Conservation (phyloP, 2,329 filamentous ascomycete genomes). For the Fusarium irregulare region DNA sequence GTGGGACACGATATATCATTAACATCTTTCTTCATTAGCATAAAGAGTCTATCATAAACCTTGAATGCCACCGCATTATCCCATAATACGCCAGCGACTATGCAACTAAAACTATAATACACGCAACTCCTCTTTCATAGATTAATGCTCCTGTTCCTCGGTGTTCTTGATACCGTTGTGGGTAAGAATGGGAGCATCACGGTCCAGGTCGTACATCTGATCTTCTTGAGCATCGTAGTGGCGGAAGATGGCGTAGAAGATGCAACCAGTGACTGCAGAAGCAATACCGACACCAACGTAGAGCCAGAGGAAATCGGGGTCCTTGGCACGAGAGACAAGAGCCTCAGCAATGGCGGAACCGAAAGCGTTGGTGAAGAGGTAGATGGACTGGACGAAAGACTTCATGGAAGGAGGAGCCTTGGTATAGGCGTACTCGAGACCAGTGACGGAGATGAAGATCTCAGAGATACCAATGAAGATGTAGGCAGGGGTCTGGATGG, state of each 20-base stretch:
- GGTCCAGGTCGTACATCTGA: slow-evolving; percentile 54
- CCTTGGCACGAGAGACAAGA: slow-evolving; percentile 67
- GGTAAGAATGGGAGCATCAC: slow-evolving; percentile 47
- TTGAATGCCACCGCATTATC: neutral
- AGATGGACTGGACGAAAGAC: slow-evolving; percentile 69
- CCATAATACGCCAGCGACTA: neutral
- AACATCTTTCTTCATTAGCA: neutral
- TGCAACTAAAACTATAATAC: slow-evolving; percentile 9
- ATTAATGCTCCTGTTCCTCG: neutral
- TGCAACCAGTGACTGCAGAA: slow-evolving; percentile 59
- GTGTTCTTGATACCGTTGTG: slow-evolving; percentile 9
- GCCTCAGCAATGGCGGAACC: slow-evolving; percentile 71
- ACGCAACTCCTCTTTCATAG: too few species aligned
- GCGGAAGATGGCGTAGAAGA: slow-evolving; percentile 62
- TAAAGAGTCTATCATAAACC: slow-evolving; percentile 6
- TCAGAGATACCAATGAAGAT: slow-evolving; percentile 69
- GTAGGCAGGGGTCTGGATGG: slow-evolving; percentile 65
- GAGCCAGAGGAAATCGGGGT: slow-evolving; percentile 76
- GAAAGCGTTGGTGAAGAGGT: slow-evolving; percentile 69
- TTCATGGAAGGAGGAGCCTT: slow-evolving; percentile 78
- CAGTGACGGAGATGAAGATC: slow-evolving; percentile 74
- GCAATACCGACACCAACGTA: slow-evolving; percentile 67
- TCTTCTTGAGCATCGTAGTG: slow-evolving; percentile 55
- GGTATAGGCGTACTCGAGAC: slow-evolving; percentile 78
- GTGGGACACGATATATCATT: neutral